A percentile compares a stretch with the other conserved stretches of the same genome.
Evolutionary conservation across 345 rosid genomes (phyloP).

Genomic region (Rhodamnia rubescens): DNA sequence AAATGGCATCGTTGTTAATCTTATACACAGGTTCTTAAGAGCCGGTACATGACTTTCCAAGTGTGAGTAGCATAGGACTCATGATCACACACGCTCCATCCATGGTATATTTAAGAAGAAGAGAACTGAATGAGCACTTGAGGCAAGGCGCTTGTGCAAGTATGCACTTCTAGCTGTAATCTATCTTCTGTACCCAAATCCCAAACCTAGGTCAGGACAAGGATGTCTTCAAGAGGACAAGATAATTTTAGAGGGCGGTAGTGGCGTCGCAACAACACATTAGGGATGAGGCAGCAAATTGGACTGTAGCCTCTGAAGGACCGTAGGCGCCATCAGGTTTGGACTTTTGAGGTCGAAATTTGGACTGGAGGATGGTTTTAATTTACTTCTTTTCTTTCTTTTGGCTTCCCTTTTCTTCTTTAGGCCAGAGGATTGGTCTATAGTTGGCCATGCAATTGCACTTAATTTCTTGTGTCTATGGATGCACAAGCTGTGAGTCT

Average conservation of each 20-base stretch:
- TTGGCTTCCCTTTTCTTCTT: background rate
- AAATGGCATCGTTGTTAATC: background rate
- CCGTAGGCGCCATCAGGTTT: background rate
- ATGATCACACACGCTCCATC: background rate
- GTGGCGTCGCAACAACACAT: background rate
- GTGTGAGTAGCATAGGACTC: background rate
- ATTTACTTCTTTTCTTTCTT: background rate
- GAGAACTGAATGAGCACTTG: background rate
- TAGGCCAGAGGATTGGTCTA: background rate
- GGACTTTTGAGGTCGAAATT: background rate
- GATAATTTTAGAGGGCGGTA: background rate
- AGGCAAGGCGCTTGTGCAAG: background rate
- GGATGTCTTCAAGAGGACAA: background rate
- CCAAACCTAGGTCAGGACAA: background rate
- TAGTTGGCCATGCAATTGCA: background rate
- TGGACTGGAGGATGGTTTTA: background rate
- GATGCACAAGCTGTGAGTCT: background rate
- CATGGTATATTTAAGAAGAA: background rate
- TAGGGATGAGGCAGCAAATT: background rate
- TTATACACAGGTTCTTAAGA: background rate
- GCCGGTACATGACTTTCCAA: background rate
- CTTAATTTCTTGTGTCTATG: background rate
- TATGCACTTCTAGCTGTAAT: background rate
- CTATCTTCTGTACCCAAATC: background rate
- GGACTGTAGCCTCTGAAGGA: background rate